Evolutionary conservation across 2,329 filamentous ascomycete species (phyloP).

Genomic region (Penicillium sclerotiorum): DNA sequence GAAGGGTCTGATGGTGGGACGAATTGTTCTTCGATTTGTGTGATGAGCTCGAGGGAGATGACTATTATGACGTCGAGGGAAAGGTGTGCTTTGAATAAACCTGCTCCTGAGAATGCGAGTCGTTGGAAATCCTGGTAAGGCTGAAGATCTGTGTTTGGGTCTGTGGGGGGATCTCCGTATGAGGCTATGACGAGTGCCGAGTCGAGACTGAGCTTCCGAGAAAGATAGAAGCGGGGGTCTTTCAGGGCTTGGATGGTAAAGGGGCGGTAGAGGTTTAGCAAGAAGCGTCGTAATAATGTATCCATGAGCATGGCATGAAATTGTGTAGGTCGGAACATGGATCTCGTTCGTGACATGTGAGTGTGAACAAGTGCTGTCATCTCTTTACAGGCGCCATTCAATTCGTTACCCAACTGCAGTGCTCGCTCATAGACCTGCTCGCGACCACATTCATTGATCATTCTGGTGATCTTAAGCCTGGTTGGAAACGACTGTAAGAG

Average conservation of each 20-base stretch:
- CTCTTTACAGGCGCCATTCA: constrained; percentile 17
- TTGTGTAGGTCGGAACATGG: constrained; percentile 4
- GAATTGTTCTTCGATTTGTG: constrained; percentile 20
- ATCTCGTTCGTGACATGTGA: neutral
- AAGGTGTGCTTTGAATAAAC: constrained; percentile 18
- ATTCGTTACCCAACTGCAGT: constrained; percentile 15
- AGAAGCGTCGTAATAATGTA: constrained; percentile 15
- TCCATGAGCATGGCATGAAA: constrained; percentile 21
- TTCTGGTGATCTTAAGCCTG: constrained; percentile 13
- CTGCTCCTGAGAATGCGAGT: constrained; percentile 15
- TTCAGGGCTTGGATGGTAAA: constrained; percentile 17
- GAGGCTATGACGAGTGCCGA: constrained; percentile 17
- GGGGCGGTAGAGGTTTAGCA: constrained; percentile 19
- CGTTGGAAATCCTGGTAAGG: constrained; percentile 18
- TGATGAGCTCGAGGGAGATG: constrained; percentile 17
- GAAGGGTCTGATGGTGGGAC: neutral
- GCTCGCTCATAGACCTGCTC: constrained; percentile 18
- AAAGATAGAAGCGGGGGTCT: constrained; percentile 21
- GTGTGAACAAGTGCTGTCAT: constrained; percentile 7
- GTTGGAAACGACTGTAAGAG: constrained; percentile 14
- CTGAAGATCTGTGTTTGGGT: neutral
- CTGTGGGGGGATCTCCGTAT: constrained; percentile 5
- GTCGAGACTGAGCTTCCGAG: constrained; percentile 22
- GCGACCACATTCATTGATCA: constrained; percentile 15
- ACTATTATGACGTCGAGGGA: constrained; percentile 18